Base-by-base conservation (phyloP, 208 protist genomes). In the Acanthamoeba lenticulata region DNA sequence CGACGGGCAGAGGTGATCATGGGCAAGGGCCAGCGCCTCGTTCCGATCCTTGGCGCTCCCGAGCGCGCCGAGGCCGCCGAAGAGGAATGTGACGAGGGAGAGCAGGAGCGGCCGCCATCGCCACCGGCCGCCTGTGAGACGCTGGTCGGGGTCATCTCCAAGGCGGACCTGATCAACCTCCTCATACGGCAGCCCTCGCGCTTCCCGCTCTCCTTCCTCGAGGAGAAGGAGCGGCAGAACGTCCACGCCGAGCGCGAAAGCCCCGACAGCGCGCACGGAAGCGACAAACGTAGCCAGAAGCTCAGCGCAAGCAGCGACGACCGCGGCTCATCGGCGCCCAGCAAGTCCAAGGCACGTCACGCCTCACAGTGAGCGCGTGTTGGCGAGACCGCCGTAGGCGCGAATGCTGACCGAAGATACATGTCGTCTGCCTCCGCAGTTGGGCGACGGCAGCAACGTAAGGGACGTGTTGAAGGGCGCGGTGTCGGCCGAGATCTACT, bases 111-210 rank as follows among this genome's bases (percentile, higher is more conserved):
- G 15, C 65, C 29, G n/a, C 21, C 52, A 60, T 60, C 52, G 21
- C 52, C 52, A 60, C 52, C 11, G 21, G 11, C 21, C 52, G 15
- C 21, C 52, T 60, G n/a, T n/a, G n/a, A n/a, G 24, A 62, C 67
- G 17, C 34, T 93, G 29, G 89, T 83, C 17, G 89, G 89, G 13
- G 62, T 93, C 19, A 81, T 93, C 24, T 93, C 89, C 38, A 72
- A 45, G 40, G 65, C 89, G 7, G 89, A 93, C 40, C 34, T 93
- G 38, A 34, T 93, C 24, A 47, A 93, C 32, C 2, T 93, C 11
- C 57, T 93, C 44, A 60, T 93, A 11, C 57, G 52, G 38, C 44
- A 93, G 34, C 89, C 89, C 17, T 93, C 89, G 32, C 89, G 89
- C 89, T 93, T 93, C 40, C 89, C 89, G 15, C 27, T 93, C 55